Conservation (phyloP, 257 asterid genomes). For the Fraxinus americana region DNA sequence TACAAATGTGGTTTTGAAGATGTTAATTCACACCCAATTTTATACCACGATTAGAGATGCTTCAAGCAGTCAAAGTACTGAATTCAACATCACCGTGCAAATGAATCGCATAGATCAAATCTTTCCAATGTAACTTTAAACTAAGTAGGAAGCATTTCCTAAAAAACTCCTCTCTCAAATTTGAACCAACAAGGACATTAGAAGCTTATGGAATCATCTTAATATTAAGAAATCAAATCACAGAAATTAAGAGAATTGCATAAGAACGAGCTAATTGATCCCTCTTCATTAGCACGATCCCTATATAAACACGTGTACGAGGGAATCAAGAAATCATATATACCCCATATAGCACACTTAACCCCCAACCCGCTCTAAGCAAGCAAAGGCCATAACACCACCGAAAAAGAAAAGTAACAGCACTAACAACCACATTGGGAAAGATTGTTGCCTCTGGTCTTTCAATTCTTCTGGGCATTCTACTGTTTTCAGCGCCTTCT, state of each 20-base stretch:
- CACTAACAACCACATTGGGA: slow-evolving; percentile 73
- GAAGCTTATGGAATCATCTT: no score
- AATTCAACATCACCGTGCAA: no score
- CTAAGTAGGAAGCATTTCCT: no score
- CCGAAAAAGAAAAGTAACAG: slow-evolving; percentile 67
- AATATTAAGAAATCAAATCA: slow-evolving; percentile 5
- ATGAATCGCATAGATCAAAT: no score
- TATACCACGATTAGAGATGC: no score
- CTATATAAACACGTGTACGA: slow-evolving; percentile 37
- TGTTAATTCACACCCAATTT: no score
- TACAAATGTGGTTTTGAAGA: no score
- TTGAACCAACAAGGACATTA: no score
- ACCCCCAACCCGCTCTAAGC: background rate
- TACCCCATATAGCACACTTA: slow-evolving; percentile 19
- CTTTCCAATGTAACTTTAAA: no score
- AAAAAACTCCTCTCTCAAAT: no score
- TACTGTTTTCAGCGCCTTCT: slow-evolving; percentile 37
- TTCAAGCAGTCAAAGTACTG: no score
- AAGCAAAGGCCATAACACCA: slow-evolving; percentile 84
- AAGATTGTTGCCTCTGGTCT: slow-evolving; percentile 46
- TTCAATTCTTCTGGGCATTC: slow-evolving; percentile 47
- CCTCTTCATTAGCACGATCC: slow-evolving; percentile 31
- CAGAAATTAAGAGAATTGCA: background rate
- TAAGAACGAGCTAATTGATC: slow-evolving; percentile 22
- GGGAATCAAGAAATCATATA: slow-evolving; percentile 16